These are phyloP conservation scores for Peronospora destructor DNA, from an alignment of 352 stramenopile genomes.

Conservation along the genomic window DNA sequence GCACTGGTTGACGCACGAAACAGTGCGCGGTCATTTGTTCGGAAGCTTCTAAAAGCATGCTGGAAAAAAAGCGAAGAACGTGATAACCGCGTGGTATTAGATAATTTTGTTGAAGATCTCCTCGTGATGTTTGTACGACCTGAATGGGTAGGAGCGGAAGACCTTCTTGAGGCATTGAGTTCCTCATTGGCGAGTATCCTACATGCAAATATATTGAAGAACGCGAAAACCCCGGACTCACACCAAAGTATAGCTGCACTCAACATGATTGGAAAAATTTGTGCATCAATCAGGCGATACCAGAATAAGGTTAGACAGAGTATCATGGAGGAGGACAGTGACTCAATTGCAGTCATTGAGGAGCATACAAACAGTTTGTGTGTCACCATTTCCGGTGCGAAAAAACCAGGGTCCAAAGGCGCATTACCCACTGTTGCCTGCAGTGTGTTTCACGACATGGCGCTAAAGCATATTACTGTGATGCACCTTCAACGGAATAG, in stretches of 20 bases:
- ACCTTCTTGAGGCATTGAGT: constrained; percentile 64
- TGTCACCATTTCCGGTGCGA: constrained; percentile 12
- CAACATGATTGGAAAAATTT: constrained; percentile 72
- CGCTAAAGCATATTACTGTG: constrained; percentile 65
- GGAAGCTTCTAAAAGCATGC: constrained; percentile 55
- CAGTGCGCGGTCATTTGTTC: constrained; percentile 40
- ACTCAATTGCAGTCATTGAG: constrained; percentile 32
- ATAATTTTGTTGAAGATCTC: constrained; percentile 82
- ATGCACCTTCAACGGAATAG: constrained; percentile 40
- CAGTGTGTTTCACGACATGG: constrained; percentile 14
- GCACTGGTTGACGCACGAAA: constrained; percentile 32
- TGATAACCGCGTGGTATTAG: constrained; percentile 65
- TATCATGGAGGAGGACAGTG: constrained; percentile 39
- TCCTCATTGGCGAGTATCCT: constrained; percentile 62
- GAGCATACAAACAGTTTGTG: constrained; percentile 44
- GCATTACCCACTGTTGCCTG: not conserved
- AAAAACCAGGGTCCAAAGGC: constrained; percentile 4
- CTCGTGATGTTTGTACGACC: constrained; percentile 73
- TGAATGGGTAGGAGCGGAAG: constrained; percentile 70
- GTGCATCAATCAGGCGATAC: constrained; percentile 57
- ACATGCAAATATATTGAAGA: constrained; percentile 44
- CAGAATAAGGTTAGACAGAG: constrained; percentile 33
- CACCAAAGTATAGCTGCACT: constrained; percentile 62
- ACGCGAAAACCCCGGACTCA: constrained; percentile 59
- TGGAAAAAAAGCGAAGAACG: constrained; percentile 80